A percentile compares a stretch with the other conserved stretches of the same genome.
These are phyloP conservation scores for Sarocladiaceae sp. DNA, from an alignment of 2,329 filamentous ascomycete genomes.

Conservation along the genomic window DNA sequence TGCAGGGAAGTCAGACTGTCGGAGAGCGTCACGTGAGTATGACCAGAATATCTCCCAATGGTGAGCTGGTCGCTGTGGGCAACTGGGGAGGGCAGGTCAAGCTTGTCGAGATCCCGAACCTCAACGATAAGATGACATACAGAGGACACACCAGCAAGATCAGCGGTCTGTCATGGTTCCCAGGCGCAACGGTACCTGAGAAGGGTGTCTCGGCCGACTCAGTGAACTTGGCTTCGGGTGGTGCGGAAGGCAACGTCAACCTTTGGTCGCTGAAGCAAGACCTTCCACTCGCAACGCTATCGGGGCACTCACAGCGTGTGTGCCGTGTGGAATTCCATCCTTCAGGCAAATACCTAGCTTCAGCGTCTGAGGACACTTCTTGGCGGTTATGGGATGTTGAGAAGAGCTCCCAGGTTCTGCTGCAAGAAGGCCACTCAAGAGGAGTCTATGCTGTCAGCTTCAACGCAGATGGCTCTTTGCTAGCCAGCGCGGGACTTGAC, in stretches of 20 bases:
- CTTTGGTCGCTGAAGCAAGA: constrained; percentile 87
- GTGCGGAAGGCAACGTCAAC: constrained; percentile 79
- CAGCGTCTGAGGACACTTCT: constrained; percentile 90
- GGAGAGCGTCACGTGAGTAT: constrained; percentile 89
- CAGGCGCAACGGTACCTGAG: constrained; percentile 67
- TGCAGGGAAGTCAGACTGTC: constrained; percentile 89
- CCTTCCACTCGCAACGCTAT: constrained; percentile 73
- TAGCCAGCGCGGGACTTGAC: constrained; percentile 89
- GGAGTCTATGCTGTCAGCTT: constrained; percentile 89
- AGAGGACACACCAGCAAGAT: constrained; percentile 85
- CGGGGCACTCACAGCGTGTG: constrained; percentile 80
- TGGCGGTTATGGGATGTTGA: constrained; percentile 96
- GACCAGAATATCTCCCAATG: constrained; percentile 81
- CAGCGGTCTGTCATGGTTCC: constrained; percentile 86
- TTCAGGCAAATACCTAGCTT: constrained; percentile 81
- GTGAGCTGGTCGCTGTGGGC: constrained; percentile 76
- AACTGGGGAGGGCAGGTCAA: constrained; percentile 92
- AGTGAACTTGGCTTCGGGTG: constrained; percentile 85
- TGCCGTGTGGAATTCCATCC: constrained; percentile 94
- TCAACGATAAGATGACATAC: constrained; percentile 69
- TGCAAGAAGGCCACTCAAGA: constrained; percentile 91
- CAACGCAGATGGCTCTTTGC: constrained; percentile 81
- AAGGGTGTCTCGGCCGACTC: constrained; percentile 64
- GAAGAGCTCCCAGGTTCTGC: constrained; percentile 72
- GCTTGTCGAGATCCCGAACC: constrained; percentile 73